A percentile compares a stretch with the other conserved stretches of the same genome.
Evolutionary conservation across 768 basidiomycete species (phyloP).

Genomic region (Leucosporidium yakuticum): DNA sequence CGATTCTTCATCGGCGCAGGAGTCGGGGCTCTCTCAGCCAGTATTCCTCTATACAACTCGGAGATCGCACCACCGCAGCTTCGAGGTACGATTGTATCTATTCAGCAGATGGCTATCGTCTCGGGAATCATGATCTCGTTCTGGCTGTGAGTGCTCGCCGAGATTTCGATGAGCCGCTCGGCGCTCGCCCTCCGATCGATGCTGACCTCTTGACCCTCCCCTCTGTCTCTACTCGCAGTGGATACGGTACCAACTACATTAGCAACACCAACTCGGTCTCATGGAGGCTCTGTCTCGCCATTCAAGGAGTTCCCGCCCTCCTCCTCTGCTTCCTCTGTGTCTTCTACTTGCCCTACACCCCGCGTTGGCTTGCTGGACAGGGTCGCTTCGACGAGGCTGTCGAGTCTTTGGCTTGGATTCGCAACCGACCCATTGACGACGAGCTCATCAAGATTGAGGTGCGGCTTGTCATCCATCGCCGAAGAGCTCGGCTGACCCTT

Average conservation of each 20-base stretch:
- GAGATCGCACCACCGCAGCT: neutral
- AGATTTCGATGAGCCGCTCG: too few relatives aligned
- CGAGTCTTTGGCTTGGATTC: neutral
- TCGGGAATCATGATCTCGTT: neutral
- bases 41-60: neutral
- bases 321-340: neutral
- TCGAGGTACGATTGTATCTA: neutral
- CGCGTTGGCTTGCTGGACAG: neutral
- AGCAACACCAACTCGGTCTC: neutral
- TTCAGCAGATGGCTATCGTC: neutral
- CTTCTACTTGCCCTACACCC: neutral
- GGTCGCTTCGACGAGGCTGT: neutral
- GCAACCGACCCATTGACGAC: neutral
- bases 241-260: neutral
- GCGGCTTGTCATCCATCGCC: too few relatives aligned
- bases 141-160: neutral
- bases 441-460: slow-evolving; percentile 2
- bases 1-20: neutral
- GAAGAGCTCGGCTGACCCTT: too few relatives aligned
- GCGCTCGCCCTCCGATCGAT: too few relatives aligned
- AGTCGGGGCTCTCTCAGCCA: neutral
- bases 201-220: too few relatives aligned
- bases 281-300: neutral
- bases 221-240: neutral
- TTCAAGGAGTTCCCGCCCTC: neutral